Percentiles rank a stretch among this genome's conserved stretches.
These are phyloP conservation scores for Madurella mycetomatis DNA, from an alignment of 2,329 filamentous ascomycete genomes.

Conservation along the genomic window DNA sequence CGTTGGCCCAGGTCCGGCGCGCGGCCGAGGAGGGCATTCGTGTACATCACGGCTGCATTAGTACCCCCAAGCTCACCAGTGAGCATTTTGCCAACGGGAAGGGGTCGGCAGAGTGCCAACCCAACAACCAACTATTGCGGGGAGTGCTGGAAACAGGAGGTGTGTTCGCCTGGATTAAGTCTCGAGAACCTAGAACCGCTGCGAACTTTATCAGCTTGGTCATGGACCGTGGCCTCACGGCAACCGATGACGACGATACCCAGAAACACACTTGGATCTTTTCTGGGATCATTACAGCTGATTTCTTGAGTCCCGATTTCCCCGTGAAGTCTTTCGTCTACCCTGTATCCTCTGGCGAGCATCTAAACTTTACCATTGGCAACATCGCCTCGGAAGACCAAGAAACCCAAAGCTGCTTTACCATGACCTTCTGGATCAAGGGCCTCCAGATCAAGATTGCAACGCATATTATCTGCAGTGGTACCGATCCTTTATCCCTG, in stretches of 20 bases:
- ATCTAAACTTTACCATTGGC: constrained; percentile 14
- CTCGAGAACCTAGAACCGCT: not conserved
- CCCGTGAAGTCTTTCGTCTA: constrained; percentile 12
- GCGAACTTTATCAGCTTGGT: constrained; percentile 14
- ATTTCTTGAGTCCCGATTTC: constrained; percentile 8
- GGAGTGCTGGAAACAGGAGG: constrained; percentile 20
- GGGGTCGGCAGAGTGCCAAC: constrained; percentile 9
- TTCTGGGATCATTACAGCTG: constrained; percentile 14
- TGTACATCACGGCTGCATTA: constrained; percentile 22
- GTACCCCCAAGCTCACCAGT: not conserved
- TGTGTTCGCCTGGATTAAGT: constrained; percentile 15
- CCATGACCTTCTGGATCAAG: constrained; percentile 10
- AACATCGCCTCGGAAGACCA: not conserved
- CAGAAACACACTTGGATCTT: constrained; percentile 9
- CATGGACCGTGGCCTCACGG: constrained; percentile 17
- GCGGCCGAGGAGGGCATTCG: constrained; percentile 21
- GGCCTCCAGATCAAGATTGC: constrained; percentile 6
- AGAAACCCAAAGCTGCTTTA: constrained; percentile 11
- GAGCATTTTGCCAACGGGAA: not conserved
- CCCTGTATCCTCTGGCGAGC: constrained; percentile 11
- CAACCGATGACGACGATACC: constrained; percentile 16
- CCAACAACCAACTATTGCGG: constrained; percentile 10
- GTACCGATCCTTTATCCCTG: constrained; percentile 5
- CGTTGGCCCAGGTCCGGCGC: constrained; percentile 13
- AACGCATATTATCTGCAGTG: constrained; percentile 10